Base-by-base conservation (phyloP, 2,329 filamentous ascomycete species). In the Hypoxylon sp. region DNA sequence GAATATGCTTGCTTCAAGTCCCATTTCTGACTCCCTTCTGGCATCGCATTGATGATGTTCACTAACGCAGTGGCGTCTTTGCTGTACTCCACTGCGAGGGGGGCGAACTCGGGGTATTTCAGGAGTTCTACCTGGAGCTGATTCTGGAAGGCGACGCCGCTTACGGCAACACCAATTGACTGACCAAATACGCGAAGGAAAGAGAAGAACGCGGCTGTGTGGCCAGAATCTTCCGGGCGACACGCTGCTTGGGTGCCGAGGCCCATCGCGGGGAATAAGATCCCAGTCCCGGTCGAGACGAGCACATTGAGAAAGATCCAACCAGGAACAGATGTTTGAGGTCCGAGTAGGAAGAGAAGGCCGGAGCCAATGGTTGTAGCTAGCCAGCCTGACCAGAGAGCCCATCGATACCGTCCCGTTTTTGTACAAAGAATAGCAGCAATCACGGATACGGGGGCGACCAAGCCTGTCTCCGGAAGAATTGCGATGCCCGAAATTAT, bases 231-330 rank as follows among this genome's bases (percentile, higher is more conserved):
- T 7, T 48, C 27, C 10, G 54, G 61, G 10, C 53, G 61, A 27
- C 51, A 63, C 13, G 61, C 61, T n/a, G 54, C 61, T 30, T 59
- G 54, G 13, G 55, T 59, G 13, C 54, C 54, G 13, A 64, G 48
- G 27, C 48, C 42, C 54, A 53, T 59, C 1, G 54, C 61, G 7
- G 61, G 54, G 30, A 64, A 59, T 11, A 59, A 30, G 17, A 59
- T 64, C 2, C 54, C 54, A 7, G 54, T 64, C 4, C 61, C 54
- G 6, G 42, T 64, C 5, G 54, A 58, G 13, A 59, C 54, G 8
- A 59, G 61, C 20, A 64, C 48, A 31, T 64, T 64, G 30, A 59
- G 55, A 22, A 64, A 59, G 11, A 64, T 48, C 61, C 54, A 64
- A 5, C 37, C 48, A 1, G 61, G 54, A 40, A 64, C 30, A 17